These are phyloP conservation scores for Annulohypoxylon stygium DNA, from an alignment of 495 filamentous ascomycete genomes.

Conservation along the genomic window DNA sequence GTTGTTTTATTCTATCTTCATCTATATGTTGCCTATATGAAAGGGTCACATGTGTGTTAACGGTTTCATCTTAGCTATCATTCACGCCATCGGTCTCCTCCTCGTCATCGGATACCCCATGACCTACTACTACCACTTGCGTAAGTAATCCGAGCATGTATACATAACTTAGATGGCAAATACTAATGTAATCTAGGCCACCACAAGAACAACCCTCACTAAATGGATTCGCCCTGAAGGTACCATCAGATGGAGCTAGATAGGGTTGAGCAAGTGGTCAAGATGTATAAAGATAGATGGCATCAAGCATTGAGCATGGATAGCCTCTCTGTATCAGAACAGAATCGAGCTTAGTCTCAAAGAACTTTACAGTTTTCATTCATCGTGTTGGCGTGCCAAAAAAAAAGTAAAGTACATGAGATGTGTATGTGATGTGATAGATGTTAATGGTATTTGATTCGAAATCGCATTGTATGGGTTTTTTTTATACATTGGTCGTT, in stretches of 20 bases:
- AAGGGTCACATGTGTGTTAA: slow-evolving; percentile 40
- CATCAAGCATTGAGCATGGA: slow-evolving; percentile 33
- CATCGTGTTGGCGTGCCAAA: slow-evolving; percentile 21
- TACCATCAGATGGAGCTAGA: slow-evolving; percentile 30
- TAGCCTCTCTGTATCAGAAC: slow-evolving; percentile 49
- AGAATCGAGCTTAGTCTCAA: slow-evolving; percentile 39
- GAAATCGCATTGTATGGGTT: neutral
- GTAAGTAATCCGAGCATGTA: slow-evolving; percentile 67
- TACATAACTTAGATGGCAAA: neutral
- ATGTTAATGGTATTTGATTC: neutral
- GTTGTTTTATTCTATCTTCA: slow-evolving; percentile 57
- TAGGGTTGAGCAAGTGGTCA: slow-evolving; percentile 44
- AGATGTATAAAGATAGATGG: slow-evolving; percentile 59
- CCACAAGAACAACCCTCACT: slow-evolving; percentile 99
- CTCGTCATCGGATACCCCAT: slow-evolving; percentile 88
- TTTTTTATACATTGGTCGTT: neutral
- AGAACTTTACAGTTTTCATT: slow-evolving; percentile 38
- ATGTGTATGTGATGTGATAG: neutral
- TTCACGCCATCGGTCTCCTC: slow-evolving; percentile 83
- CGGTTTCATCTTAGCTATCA: slow-evolving; percentile 71
- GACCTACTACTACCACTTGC: slow-evolving; percentile 99
- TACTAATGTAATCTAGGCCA: slow-evolving; percentile 73
- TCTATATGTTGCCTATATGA: neutral
- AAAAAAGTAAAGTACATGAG: neutral
- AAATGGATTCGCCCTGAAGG: slow-evolving; percentile 54